Base-by-base conservation (phyloP, 352 stramenopile genomes). In the Phytophthora melonis region DNA sequence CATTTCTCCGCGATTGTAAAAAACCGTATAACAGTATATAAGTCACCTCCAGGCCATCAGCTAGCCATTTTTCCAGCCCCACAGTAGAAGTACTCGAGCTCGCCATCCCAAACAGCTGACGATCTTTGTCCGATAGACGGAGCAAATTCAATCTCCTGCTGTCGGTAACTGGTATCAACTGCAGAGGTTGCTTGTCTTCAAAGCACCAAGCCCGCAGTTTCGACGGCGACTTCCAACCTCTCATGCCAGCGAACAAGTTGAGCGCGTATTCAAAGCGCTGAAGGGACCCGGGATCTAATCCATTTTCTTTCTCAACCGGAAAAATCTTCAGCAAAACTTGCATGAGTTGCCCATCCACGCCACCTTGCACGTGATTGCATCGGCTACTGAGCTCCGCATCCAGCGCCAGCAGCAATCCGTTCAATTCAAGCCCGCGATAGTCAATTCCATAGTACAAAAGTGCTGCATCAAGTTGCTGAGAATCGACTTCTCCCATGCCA, bases 11-110 rank as follows among this genome's bases (percentile, higher is more conserved):
- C 32, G 68, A 75, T 7, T 60, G 55, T 32, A 75, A 30, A 54
- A 72, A 75, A 21, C 62, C 68, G 52, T 72, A 72, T 1, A 75
- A 36, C 9, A 75, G 50, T 16, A 75, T 34, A 19, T 75, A 75
- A 0, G 61, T 71, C 16, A 72, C 59, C 23, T 75, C 68, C 30
- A 75, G 59, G 2, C 62, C 62, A 58, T 75, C 68, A 18, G 55
- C 63, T 25, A 75, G 6, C 68, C 68, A 75, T 13, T 49, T 71
- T 43, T 75, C 68, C 10, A 75, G 32, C n/a, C 19, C 18, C 21
- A 18, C n/a, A 64, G 39, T 1, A 34, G 56, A 41, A 18, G 53
- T 62, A 7, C 41, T 58, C 8, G 39, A 63, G 39, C 50, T 67
- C 16, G 57, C 47, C 32, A 72, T 47, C 10, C 45, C 25, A 16